A percentile compares a stretch with the other conserved stretches of the same genome.
phyloP scores from a whole-genome alignment of 225 moss, liverwort and hornwort species.

The Antitrichia curtipendula region DNA sequence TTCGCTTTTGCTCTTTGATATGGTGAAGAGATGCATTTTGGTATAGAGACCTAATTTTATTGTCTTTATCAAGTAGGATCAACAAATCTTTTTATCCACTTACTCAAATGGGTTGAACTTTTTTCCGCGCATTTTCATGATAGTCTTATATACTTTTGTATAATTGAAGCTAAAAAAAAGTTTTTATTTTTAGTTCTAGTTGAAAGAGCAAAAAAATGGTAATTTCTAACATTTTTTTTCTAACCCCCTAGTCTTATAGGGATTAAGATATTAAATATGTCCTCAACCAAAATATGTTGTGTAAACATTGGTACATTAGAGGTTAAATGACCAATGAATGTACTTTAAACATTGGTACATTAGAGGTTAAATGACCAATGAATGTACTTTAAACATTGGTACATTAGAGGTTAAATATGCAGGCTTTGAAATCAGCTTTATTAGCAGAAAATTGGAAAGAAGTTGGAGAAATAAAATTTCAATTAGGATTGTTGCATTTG shows the following conservation, averaged over 20 bases:
- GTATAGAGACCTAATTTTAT: rapidly evolving
- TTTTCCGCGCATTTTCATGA: rapidly evolving
- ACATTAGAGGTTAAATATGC: no score
- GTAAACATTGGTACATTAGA: no score
- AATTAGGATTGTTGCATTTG: constrained; percentile 3
- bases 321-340: no score
- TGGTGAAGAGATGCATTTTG: neutral
- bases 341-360: neutral
- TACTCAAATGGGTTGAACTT: rapidly evolving
- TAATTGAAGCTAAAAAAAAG: neutral
- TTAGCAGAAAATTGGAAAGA: neutral
- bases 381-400: neutral
- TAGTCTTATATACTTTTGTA: neutral
- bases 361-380: neutral
- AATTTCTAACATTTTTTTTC: neutral
- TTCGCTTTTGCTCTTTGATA: no score
- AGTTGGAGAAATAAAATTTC: constrained; percentile 4
- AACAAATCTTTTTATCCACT: neutral
- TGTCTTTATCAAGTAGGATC: rapidly evolving
- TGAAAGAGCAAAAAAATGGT: no score
- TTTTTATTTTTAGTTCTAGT: neutral
- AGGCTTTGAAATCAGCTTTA: constrained; percentile 10
- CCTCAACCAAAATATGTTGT: no score
- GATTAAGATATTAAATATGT: neutral
- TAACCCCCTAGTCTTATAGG: rapidly evolving